Conservation (phyloP, 495 filamentous ascomycete genomes). For the Astrocystis sublimbata region DNA sequence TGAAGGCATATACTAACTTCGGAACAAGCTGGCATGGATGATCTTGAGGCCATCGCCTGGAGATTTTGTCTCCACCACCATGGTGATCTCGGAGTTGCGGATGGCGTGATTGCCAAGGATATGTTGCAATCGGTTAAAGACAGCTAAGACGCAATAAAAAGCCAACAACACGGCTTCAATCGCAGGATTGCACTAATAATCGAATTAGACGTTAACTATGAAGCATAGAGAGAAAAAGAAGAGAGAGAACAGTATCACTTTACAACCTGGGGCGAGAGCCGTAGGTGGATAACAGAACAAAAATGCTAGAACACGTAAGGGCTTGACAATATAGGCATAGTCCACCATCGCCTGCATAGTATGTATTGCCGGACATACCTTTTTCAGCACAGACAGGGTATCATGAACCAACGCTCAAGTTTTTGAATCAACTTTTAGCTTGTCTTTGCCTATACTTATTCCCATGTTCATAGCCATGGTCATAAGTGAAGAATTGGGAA, state of each 20-base stretch:
- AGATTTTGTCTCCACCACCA: neutral
- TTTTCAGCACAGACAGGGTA: no score
- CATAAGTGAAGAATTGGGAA: neutral
- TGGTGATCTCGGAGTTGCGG: neutral
- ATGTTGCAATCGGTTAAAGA: conserved; percentile 2
- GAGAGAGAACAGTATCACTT: neutral
- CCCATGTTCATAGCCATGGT: neutral
- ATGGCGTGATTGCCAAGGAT: conserved; percentile 3
- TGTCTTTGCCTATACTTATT: neutral
- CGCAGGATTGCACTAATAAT: neutral
- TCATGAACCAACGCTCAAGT: no score
- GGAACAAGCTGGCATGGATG: conserved; percentile 17
- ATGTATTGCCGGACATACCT: neutral
- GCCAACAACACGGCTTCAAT: neutral
- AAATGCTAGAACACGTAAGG: neutral
- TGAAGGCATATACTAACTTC: conserved; percentile 7
- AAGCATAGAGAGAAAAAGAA: neutral
- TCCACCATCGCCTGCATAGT: neutral
- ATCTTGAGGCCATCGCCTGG: conserved; percentile 11
- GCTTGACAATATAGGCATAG: neutral
- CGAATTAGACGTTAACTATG: neutral
- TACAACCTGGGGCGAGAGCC: no score
- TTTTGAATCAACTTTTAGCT: no score
- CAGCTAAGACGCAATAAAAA: neutral
- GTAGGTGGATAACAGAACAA: neutral